phyloP scores from a whole-genome alignment of 2,329 filamentous ascomycete genomes.

The Paecilomyces fulvus region DNA sequence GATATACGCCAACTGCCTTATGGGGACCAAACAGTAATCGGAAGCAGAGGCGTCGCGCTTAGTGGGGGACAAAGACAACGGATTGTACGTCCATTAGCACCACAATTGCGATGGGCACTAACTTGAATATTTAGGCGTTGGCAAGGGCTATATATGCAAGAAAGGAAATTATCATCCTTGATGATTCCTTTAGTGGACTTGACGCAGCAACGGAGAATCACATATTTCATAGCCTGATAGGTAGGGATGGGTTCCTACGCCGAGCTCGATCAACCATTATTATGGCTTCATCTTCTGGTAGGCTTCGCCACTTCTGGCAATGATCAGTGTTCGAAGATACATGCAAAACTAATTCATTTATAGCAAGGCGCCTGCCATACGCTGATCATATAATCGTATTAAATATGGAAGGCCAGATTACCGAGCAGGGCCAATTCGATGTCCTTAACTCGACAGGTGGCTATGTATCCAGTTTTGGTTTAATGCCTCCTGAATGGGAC shows the following conservation, averaged over 20 bases:
- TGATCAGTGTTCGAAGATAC: neutral
- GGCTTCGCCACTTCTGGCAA: neutral
- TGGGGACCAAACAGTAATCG: slow-evolving; percentile 40
- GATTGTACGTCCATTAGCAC: slow-evolving; percentile 26
- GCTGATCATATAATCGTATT: slow-evolving; percentile 36
- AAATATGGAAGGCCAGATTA: slow-evolving; percentile 27
- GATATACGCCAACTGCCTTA: slow-evolving; percentile 27
- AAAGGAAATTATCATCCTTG: slow-evolving; percentile 6
- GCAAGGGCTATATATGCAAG: slow-evolving; percentile 44
- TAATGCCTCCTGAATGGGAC: slow-evolving; percentile 24
- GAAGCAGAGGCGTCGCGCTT: slow-evolving; percentile 43
- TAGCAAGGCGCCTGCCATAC: slow-evolving; percentile 33
- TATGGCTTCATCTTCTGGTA: slow-evolving; percentile 9
- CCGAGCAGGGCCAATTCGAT: slow-evolving; percentile 35
- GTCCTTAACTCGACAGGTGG: slow-evolving; percentile 27
- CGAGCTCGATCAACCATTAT: slow-evolving; percentile 5
- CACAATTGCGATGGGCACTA: neutral
- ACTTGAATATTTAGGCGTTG: neutral
- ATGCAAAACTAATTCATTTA: neutral
- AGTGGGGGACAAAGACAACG: slow-evolving; percentile 47
- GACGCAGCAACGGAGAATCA: slow-evolving; percentile 9
- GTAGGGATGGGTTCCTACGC: slow-evolving; percentile 7
- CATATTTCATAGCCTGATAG: slow-evolving; percentile 9
- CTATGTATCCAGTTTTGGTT: slow-evolving; percentile 33
- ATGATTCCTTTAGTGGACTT: slow-evolving; percentile 10